Base-by-base conservation (phyloP, 2,329 filamentous ascomycete species). In the Aspergillus thermomutatus region DNA sequence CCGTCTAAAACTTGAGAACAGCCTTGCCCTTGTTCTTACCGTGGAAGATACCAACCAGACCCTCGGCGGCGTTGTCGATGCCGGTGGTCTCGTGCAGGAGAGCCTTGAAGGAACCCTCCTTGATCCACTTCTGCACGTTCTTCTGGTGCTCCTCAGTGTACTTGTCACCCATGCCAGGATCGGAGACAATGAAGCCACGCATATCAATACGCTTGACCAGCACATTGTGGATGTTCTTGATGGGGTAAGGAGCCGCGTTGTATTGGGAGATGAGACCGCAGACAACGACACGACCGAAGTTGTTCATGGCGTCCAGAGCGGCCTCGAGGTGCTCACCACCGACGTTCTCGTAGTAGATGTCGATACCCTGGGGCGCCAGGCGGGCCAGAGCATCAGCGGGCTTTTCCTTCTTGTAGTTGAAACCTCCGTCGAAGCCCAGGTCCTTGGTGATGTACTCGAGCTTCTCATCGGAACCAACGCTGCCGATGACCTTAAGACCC, bases 11-110 rank as follows among this genome's bases (percentile, higher is more conserved):
- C 79, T 90, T 89, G 66, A 94, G 68, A 23, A 94, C 83, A 17
- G 90, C 89, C 83, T 96, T 96, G 64, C 91, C 91, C 75, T 92
- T 90, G 79, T 95, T 95, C 74, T 89, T 83, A 49, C 91, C 91
- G 67, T 83, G 72, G 54, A 94, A 80, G 79, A 95, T 86, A 11
- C 86, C 89, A 11, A 93, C 75, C 58, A 95, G 80, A 0, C 88
- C 91, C 55, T 92, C 83, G 5, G 85, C 78, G 1, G 87, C 87
- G 59, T 90, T 86, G 59, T 95, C 91, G 58, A 95, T 92, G 21
- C 91, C 90, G 53, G 87, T 80, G 0, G 87, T 91, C 56, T 89
- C 77, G 65, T 82, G 78, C 59, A 88, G 79, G 75, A 87, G 86
- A 50, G 85, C 82, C 79, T 89, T 89, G 79, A 95, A 83, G 4